These are phyloP conservation scores for Verticillium tricorpus DNA, from an alignment of 2,329 filamentous ascomycete species.

Conservation along the genomic window DNA sequence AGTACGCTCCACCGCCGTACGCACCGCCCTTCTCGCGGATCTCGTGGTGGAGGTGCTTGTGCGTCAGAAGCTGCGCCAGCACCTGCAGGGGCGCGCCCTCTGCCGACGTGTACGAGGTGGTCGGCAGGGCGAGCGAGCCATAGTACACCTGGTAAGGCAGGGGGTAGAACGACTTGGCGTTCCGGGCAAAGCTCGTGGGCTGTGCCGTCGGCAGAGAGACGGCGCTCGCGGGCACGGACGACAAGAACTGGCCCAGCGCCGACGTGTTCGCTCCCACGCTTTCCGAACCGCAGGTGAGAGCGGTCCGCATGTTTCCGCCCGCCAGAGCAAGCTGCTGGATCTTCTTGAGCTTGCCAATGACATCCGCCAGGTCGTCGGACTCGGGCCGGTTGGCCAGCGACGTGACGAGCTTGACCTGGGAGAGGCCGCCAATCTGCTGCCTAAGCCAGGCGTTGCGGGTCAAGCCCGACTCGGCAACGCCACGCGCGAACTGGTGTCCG, in stretches of 20 bases:
- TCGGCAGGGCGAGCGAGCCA: conserved; percentile 75
- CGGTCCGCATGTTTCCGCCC: conserved; percentile 66
- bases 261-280: conserved; percentile 66
- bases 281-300: conserved; percentile 79
- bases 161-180: conserved; percentile 81
- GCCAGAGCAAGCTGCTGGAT: conserved; percentile 78
- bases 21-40: conserved; percentile 97
- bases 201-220: conserved; percentile 25
- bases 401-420: conserved; percentile 81
- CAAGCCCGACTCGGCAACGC: conserved; percentile 76
- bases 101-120: conserved; percentile 74
- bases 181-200: conserved; percentile 32
- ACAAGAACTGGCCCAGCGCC: conserved; percentile 68
- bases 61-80: conserved; percentile 85
- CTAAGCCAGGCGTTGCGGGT: conserved; percentile 66
- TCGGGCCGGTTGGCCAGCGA: conserved; percentile 69
- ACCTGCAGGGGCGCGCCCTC: conserved; percentile 80
- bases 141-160: conserved; percentile 98
- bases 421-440: conserved; percentile 86
- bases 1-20: conserved; percentile 88
- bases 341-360: conserved; percentile 77
- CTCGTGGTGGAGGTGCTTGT: conserved; percentile 95
- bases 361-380: conserved; percentile 64
- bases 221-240: conserved; percentile 44
- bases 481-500: conserved; percentile 81